These are phyloP conservation scores for Stramenopiles sp. DNA, from an alignment of 352 stramenopile genomes.

Conservation along the genomic window DNA sequence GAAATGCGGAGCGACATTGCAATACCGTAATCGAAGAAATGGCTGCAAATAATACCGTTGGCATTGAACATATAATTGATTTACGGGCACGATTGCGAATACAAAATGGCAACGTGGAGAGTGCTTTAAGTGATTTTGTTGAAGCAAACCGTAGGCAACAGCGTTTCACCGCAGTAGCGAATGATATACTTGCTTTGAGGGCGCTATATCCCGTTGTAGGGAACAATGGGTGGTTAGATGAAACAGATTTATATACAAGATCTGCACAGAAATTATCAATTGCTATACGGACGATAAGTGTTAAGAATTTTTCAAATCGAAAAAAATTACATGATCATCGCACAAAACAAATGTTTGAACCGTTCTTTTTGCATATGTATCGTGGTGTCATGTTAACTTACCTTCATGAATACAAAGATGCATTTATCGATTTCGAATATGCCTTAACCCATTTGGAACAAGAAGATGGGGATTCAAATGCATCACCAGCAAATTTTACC, in stretches of 20 bases:
- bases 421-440: background rate
- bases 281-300: background rate
- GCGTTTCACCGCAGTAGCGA: background rate
- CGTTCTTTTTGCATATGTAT: background rate
- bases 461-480: background rate
- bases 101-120: background rate
- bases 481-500: too few species aligned
- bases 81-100: background rate
- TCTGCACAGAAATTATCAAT: background rate
- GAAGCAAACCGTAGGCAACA: background rate
- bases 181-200: background rate
- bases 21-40: background rate
- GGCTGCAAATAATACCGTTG: background rate
- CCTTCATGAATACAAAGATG: background rate
- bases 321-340: background rate
- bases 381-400: background rate
- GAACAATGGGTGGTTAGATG: background rate
- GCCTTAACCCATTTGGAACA: background rate
- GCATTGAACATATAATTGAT: background rate
- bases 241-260: background rate
- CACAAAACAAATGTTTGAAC: background rate
- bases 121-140: background rate
- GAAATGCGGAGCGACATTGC: background rate
- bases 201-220: background rate
- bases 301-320: background rate